Percentiles rank a stretch among this genome's conserved stretches.
Evolutionary conservation across 371 early-diverging fungal species (phyloP).

Genomic region (Actinomucor elegans): DNA sequence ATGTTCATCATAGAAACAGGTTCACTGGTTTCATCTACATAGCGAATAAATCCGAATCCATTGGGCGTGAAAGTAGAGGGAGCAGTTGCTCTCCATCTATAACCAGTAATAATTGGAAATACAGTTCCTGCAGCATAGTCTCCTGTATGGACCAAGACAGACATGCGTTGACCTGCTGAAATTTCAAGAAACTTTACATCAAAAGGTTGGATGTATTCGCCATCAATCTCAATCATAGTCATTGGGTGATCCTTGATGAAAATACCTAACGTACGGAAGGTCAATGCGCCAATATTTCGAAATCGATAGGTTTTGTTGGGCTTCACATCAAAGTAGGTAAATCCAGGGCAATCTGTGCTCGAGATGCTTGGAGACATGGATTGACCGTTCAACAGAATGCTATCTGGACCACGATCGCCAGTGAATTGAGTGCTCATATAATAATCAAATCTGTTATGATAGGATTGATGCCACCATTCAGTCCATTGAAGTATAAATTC

Average conservation of each 20-base stretch:
- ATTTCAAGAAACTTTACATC: slow-evolving; percentile 29
- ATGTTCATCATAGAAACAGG: not conserved
- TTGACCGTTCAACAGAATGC: slow-evolving; percentile 33
- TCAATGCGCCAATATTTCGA: slow-evolving; percentile 32
- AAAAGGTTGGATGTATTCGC: slow-evolving; percentile 29
- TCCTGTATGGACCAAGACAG: slow-evolving; percentile 30
- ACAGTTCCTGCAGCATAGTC: slow-evolving; percentile 9
- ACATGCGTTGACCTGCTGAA: slow-evolving; percentile 38
- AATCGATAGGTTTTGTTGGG: slow-evolving; percentile 32
- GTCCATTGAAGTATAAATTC: slow-evolving; percentile 40
- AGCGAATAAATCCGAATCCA: slow-evolving; percentile 19
- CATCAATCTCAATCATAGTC: slow-evolving; percentile 42
- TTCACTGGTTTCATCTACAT: not conserved
- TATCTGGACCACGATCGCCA: slow-evolving; percentile 24
- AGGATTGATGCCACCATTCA: slow-evolving; percentile 48
- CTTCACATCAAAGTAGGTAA: slow-evolving; percentile 24
- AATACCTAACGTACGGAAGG: slow-evolving; percentile 34
- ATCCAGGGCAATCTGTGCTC: slow-evolving; percentile 22
- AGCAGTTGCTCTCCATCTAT: not conserved
- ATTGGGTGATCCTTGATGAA: slow-evolving; percentile 28
- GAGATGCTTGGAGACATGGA: slow-evolving; percentile 15
- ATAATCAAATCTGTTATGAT: slow-evolving; percentile 14
- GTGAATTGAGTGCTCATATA: slow-evolving; percentile 18
- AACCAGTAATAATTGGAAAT: slow-evolving; percentile 23
- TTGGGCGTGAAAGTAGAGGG: slow-evolving; percentile 3